Conservation (phyloP, 164 flowering plant species). For the Amborella trichopoda region DNA sequence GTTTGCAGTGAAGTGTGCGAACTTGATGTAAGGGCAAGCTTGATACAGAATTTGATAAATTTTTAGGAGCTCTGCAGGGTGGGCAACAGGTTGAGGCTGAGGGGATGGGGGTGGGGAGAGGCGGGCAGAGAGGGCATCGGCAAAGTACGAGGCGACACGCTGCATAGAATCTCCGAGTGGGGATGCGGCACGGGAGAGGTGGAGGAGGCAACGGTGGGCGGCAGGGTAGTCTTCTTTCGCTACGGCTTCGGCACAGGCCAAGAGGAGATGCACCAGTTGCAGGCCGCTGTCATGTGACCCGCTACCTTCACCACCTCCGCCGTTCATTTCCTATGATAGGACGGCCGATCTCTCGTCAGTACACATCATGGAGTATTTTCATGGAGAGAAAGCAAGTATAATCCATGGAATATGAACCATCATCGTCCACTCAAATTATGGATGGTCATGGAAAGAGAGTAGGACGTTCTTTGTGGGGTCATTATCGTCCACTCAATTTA, state of each 20-base stretch:
- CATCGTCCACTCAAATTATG: no score
- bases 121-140: slow-evolving; percentile 49
- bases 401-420: no score
- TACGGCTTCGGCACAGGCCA: slow-evolving; percentile 70
- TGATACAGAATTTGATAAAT: slow-evolving; percentile 63
- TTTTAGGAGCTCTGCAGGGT: slow-evolving; percentile 33
- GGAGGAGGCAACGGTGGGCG: slow-evolving; percentile 43
- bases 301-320: no score
- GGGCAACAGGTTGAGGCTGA: slow-evolving; percentile 19
- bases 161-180: slow-evolving; percentile 75
- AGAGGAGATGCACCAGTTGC: slow-evolving; percentile 63
- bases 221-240: slow-evolving; percentile 58
- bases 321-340: no score
- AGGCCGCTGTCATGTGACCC: slow-evolving; percentile 74
- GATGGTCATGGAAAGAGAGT: no score
- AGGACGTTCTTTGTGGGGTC: no score
- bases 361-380: no score
- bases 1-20: slow-evolving; percentile 77
- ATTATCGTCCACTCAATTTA: no score
- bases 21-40: slow-evolving; percentile 68
- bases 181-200: slow-evolving; percentile 41
- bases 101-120: slow-evolving; percentile 46
- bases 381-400: no score
- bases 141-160: slow-evolving; percentile 62
- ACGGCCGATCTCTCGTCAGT: no score